These are phyloP conservation scores for Singerocomus inundabilis DNA, from an alignment of 1,284 basidiomycete species.

Conservation along the genomic window DNA sequence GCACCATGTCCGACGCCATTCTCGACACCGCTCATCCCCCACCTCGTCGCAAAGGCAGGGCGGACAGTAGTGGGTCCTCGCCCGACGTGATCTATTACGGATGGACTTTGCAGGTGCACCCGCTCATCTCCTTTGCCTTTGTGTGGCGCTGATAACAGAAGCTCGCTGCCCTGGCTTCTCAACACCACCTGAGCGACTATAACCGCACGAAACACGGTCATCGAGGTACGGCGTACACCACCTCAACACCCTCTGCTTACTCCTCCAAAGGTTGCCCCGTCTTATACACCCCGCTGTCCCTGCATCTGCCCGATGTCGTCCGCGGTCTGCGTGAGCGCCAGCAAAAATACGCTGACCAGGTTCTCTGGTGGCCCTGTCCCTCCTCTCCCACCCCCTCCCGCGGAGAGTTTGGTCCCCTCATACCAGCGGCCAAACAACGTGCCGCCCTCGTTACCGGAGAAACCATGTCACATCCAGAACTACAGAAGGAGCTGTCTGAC, in stretches of 20 bases:
- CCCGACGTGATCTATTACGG: conserved; percentile 1
- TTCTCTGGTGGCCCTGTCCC: conserved; percentile 56
- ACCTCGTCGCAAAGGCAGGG: background rate
- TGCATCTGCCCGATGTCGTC: conserved; percentile 66
- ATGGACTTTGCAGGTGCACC: conserved; percentile 23
- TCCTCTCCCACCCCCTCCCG: background rate
- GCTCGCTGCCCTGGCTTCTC: conserved; percentile 67
- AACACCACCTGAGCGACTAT: conserved; percentile 81
- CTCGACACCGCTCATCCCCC: conserved; percentile 1
- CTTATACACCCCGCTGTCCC: conserved; percentile 68
- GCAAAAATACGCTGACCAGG: conserved; percentile 40
- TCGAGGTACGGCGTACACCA: conserved; percentile 42
- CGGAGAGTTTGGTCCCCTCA: conserved; percentile 11
- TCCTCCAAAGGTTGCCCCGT: conserved; percentile 48
- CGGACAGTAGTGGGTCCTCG: background rate
- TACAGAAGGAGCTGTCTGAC: conserved; percentile 22
- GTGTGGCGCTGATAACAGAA: conserved; percentile 24
- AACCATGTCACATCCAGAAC: conserved; percentile 18
- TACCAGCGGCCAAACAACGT: conserved; percentile 28
- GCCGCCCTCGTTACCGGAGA: conserved; percentile 23
- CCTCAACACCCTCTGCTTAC: background rate
- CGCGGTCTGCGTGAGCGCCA: conserved; percentile 61
- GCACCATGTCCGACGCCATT: conserved; percentile 17
- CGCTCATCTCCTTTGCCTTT: background rate
- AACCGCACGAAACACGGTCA: conserved; percentile 74